These are phyloP conservation scores for Schwanniomyces occidentalis DNA, from an alignment of 805 yeast species.

Conservation along the genomic window DNA sequence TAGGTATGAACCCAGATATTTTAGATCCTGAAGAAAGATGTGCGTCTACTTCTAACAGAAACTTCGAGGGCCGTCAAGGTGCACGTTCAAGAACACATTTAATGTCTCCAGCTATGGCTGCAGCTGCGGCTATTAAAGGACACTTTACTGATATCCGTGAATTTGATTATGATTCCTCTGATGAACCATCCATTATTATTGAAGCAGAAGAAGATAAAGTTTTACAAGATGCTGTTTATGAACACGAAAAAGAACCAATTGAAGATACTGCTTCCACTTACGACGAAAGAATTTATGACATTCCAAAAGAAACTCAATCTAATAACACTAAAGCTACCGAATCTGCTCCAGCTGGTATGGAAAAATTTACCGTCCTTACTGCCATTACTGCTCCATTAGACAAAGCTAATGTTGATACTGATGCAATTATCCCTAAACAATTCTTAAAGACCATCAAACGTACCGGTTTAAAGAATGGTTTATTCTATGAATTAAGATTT, in stretches of 20 bases:
- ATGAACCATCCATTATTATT: slow-evolving; percentile 59
- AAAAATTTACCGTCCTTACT: slow-evolving; percentile 69
- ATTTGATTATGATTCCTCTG: slow-evolving; percentile 58
- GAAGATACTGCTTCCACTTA: slow-evolving; percentile 54
- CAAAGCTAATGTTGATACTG: slow-evolving; percentile 95
- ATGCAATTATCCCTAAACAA: slow-evolving; percentile 98
- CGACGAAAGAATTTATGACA: slow-evolving; percentile 61
- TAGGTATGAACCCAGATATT: slow-evolving; percentile 99
- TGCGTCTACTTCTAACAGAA: slow-evolving; percentile 98
- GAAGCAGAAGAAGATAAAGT: slow-evolving; percentile 49
- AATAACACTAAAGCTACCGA: slow-evolving; percentile 24
- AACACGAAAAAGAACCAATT: slow-evolving; percentile 65
- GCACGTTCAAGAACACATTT: slow-evolving; percentile 93
- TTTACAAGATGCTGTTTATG: slow-evolving; percentile 68
- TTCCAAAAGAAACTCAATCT: slow-evolving; percentile 49
- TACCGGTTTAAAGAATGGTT: slow-evolving; percentile 86
- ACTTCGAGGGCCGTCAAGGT: slow-evolving; percentile 99
- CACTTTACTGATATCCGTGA: slow-evolving; percentile 89
- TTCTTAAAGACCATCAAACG: slow-evolving; percentile 96
- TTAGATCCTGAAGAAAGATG: slow-evolving; percentile 94
- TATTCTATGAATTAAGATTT: slow-evolving; percentile 90
- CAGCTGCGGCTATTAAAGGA: slow-evolving; percentile 95
- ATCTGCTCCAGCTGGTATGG: slow-evolving; percentile 56
- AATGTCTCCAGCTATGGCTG: slow-evolving; percentile 99
- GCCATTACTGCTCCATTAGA: slow-evolving; percentile 94